Base-by-base conservation (phyloP, 2,329 filamentous ascomycete genomes). In the Sordariomycetes sp. region DNA sequence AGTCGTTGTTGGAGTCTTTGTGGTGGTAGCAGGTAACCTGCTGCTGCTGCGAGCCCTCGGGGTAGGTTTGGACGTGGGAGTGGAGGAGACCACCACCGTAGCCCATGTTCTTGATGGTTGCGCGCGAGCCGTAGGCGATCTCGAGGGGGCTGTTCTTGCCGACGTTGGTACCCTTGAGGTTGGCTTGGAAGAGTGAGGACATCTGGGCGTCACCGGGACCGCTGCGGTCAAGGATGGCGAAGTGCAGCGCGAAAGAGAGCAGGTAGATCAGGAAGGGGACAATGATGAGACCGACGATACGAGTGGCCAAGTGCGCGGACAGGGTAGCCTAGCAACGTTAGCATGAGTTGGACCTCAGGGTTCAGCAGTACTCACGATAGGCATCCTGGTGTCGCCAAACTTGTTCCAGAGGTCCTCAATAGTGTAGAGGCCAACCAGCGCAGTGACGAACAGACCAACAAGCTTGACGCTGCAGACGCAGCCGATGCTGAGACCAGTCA, bases 11-110 rank as follows among this genome's bases (percentile, higher is more conserved):
- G 57, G 90, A 74, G 68, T 98, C 92, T 59, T 98, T 98, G 71
- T 98, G 92, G 63, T 98, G 92, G 63, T 98, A 98, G 70, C 93
- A 98, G 42, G 92, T 98, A 41, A 98, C 81, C 58, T 98, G 92
- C 61, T 98, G 93, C 63, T 98, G 92, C 34, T 66, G 66, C 24
- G 92, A 96, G 21, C 90, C 92, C 54, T 95, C 88, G 0, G 90
- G 90, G 56, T 86, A 96, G 8, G 87, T 95, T 63, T 96, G 90
- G 41, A 95, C 76, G 68, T 96, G 92, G 27, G 88, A 95, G 63
- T 96, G 90, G 30, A 96, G 79, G 23, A 98, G 77, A 56, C 92
- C 92, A 53, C 92, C 92, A 39, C 92, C 92, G 50, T 98, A 98
- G 21, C 92, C 92, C 92, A 96, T 98, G 58, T 98, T 98, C 72